Conservation (phyloP, 2,329 filamentous ascomycete genomes). For the Fusarium caatingaense region DNA sequence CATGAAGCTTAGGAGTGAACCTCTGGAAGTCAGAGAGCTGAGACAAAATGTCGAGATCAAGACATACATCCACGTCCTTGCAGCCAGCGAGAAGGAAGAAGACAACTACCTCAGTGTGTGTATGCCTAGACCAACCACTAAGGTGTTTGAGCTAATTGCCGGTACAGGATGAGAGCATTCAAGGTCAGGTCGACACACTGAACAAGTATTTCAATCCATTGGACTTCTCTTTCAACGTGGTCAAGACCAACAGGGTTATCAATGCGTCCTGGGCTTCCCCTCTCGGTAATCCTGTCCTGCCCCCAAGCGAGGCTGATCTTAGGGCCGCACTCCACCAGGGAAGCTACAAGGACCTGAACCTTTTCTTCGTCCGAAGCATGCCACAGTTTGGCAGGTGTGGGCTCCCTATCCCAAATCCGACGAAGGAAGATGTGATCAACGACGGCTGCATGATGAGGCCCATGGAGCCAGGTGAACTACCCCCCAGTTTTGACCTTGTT, state of each 20-base stretch:
- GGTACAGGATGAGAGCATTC: constrained; percentile 2
- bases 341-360: constrained; percentile 23
- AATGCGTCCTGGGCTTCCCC: constrained; percentile 13
- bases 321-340: constrained; percentile 15
- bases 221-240: constrained; percentile 19
- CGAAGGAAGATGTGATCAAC: neutral
- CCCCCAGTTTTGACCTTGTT: neutral
- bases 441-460: constrained; percentile 28
- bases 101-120: constrained; percentile 12
- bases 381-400: constrained; percentile 8
- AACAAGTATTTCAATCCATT: constrained; percentile 14
- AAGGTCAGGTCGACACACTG: constrained; percentile 1
- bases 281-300: neutral
- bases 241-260: constrained; percentile 13
- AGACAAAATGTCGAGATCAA: constrained; percentile 11
- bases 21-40: neutral
- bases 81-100: constrained; percentile 22
- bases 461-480: neutral
- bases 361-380: constrained; percentile 17
- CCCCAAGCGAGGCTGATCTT: neutral
- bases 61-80: constrained; percentile 24
- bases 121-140: neutral
- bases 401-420: constrained; percentile 17
- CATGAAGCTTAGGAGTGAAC: neutral
- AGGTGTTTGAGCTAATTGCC: fast-evolving